phyloP scores from a whole-genome alignment of 2,329 filamentous ascomycete species.

The Thielaviopsis ethacetica region DNA sequence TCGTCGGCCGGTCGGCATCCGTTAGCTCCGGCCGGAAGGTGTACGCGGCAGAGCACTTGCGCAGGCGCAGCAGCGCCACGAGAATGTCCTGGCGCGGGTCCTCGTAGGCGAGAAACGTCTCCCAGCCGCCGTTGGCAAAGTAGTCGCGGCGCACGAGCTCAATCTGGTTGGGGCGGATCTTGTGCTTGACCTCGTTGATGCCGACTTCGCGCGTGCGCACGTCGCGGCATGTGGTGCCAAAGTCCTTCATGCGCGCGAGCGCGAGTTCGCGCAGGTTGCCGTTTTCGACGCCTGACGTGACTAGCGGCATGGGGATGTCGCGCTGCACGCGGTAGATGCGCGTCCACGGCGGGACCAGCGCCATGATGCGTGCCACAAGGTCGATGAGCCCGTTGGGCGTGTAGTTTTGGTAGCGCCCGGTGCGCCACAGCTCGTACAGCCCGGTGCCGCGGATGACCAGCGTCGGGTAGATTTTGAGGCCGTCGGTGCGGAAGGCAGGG shows the following conservation, averaged over 20 bases:
- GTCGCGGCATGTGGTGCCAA: conserved; percentile 90
- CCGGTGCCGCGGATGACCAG: conserved; percentile 93
- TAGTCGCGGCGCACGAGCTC: conserved; percentile 92
- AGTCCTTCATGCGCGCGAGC: conserved; percentile 96
- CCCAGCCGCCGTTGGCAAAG: conserved; percentile 89
- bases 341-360: conserved; percentile 91
- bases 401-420: conserved; percentile 94
- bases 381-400: conserved; percentile 94
- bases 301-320: conserved; percentile 98
- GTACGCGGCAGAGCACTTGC: conserved; percentile 82
- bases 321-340: conserved; percentile 96
- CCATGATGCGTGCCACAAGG: conserved; percentile 87
- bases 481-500: conserved; percentile 88
- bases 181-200: conserved; percentile 98
- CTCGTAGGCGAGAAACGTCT: conserved; percentile 95
- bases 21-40: conserved; percentile 81
- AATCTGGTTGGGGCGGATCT: conserved; percentile 89
- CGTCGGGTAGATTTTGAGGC: conserved; percentile 94
- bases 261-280: conserved; percentile 89
- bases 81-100: conserved; percentile 97
- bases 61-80: conserved; percentile 72
- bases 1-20: conserved; percentile 75
- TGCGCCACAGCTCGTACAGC: conserved; percentile 93
- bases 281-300: conserved; percentile 97
- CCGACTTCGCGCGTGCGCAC: conserved; percentile 93